These are phyloP conservation scores for Jaapia argillacea DNA, from an alignment of 768 basidiomycete species.

Conservation along the genomic window DNA sequence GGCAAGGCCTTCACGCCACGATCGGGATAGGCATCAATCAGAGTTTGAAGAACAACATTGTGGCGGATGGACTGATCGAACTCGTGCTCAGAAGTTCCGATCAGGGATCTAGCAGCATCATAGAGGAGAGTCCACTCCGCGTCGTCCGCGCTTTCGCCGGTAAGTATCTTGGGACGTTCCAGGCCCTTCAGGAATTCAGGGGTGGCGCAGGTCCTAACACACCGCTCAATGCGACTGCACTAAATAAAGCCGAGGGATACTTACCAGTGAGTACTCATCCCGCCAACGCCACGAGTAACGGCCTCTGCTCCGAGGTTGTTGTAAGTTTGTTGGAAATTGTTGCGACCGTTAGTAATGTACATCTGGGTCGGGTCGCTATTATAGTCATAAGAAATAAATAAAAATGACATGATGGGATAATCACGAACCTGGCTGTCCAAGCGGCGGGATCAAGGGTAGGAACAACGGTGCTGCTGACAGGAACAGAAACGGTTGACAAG, in stretches of 20 bases:
- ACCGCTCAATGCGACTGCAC: background rate
- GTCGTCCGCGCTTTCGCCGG: background rate
- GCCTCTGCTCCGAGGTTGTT: conserved; percentile 13
- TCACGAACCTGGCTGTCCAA: conserved; percentile 5
- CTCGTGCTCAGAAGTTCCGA: conserved; percentile 9
- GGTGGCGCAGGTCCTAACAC: conserved; percentile 12
- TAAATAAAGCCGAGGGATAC: no score
- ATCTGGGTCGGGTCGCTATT: background rate
- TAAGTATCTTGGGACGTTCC: conserved; percentile 9
- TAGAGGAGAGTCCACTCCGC: conserved; percentile 12
- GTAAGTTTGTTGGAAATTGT: conserved; percentile 9
- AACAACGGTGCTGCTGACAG: conserved; percentile 4
- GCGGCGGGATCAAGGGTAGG: conserved; percentile 8
- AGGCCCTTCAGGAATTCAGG: conserved; percentile 6
- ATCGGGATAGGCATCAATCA: conserved; percentile 5
- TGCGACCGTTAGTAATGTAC: conserved; percentile 4
- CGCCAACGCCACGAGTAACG: conserved; percentile 16
- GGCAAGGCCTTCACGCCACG: conserved; percentile 10
- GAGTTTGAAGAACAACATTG: conserved; percentile 11
- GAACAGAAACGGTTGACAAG: conserved; percentile 9
- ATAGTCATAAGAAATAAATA: background rate
- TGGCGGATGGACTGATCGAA: conserved; percentile 16
- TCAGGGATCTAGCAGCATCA: conserved; percentile 9
- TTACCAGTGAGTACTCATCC: conserved; percentile 15
- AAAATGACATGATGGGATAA: conserved; percentile 1